These are phyloP conservation scores for Mucor piriformis DNA, from an alignment of 371 early-diverging fungal species.

Conservation along the genomic window DNA sequence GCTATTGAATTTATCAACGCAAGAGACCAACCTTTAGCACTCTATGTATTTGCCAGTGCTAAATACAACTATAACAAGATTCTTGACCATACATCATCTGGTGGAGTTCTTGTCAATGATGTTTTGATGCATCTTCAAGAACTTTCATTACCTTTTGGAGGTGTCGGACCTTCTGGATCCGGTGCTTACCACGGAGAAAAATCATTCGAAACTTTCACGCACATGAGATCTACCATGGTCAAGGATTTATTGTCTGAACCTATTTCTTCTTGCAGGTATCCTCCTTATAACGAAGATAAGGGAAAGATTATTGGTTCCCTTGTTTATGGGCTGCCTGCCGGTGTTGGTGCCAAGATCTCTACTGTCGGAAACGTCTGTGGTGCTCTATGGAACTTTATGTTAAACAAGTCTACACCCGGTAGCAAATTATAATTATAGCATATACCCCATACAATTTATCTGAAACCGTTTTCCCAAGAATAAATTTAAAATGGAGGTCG, in stretches of 20 bases:
- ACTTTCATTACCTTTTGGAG: conserved; percentile 80
- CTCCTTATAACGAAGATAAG: conserved; percentile 52
- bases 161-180: conserved; percentile 81
- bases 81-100: conserved; percentile 62
- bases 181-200: conserved; percentile 82
- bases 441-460: not conserved
- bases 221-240: conserved; percentile 62
- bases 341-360: conserved; percentile 29
- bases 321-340: conserved; percentile 34
- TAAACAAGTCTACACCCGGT: conserved; percentile 19
- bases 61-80: conserved; percentile 37
- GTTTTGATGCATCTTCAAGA: conserved; percentile 60
- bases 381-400: conserved; percentile 36
- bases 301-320: conserved; percentile 27
- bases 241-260: conserved; percentile 53
- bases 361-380: conserved; percentile 28
- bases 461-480: not conserved
- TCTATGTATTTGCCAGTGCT: conserved; percentile 63
- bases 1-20: conserved; percentile 59
- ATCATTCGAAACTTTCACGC: conserved; percentile 78
- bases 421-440: conserved; percentile 13
- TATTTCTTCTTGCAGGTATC: conserved; percentile 50
- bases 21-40: conserved; percentile 69
- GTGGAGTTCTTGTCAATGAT: conserved; percentile 75
- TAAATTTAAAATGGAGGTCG: too few species aligned